These are phyloP conservation scores for Euphorbia tirucalli DNA, from an alignment of 345 rosid species.

Conservation along the genomic window DNA sequence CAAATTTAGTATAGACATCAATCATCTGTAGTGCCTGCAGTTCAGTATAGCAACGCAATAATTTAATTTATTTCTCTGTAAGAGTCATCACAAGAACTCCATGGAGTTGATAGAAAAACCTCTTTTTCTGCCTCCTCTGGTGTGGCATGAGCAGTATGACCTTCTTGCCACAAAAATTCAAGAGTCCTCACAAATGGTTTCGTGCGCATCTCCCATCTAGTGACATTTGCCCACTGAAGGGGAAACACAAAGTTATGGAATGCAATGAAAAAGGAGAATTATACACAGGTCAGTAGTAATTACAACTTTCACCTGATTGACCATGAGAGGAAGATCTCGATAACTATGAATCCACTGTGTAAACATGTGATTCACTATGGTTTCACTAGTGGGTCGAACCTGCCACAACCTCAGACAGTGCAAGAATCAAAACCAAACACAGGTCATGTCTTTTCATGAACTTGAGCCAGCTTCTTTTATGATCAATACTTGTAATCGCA, in stretches of 20 bases:
- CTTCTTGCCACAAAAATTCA: constrained; percentile 97
- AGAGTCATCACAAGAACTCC: constrained; percentile 9
- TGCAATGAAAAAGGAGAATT: neutral
- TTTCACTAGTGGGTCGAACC: constrained; percentile 97
- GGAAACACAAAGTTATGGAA: neutral
- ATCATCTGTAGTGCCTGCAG: constrained; percentile 88
- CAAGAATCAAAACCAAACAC: constrained; percentile 71
- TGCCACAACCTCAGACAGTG: constrained; percentile 84
- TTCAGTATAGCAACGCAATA: constrained; percentile 32
- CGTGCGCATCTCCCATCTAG: constrained; percentile 96
- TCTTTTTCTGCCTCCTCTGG: constrained; percentile 88
- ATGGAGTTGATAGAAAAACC: constrained; percentile 42
- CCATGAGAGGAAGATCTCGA: constrained; percentile 92
- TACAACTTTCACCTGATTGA: constrained; percentile 63
- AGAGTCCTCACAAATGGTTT: constrained; percentile 95
- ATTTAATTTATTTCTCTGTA: constrained; percentile 4
- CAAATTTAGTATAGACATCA: constrained; percentile 79
- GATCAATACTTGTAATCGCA: neutral
- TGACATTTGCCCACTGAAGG: constrained; percentile 88
- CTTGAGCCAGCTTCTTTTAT: constrained; percentile 16
- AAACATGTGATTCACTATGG: constrained; percentile 94
- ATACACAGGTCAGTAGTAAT: neutral
- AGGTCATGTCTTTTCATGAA: constrained; percentile 35
- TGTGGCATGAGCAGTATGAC: constrained; percentile 92
- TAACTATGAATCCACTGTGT: constrained; percentile 96